Base-by-base conservation (phyloP, 495 filamentous ascomycete species). In the Margaritispora aquatica region DNA sequence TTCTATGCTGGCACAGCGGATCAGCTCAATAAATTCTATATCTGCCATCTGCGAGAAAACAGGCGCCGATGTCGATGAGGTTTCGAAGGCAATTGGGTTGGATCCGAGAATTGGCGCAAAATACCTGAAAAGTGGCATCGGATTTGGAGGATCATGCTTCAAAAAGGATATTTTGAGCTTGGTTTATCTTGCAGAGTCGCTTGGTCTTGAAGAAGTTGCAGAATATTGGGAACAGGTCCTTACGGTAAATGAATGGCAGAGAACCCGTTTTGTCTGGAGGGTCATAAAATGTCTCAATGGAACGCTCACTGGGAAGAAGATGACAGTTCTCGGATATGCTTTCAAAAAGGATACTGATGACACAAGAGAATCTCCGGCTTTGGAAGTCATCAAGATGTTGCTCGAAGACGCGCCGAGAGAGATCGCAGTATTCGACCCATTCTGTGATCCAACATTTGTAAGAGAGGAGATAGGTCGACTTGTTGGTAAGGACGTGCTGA, bases 301-400 rank as follows among this genome's bases (percentile, higher is more conserved):
- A 55, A 88, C 84, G 4, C 74, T 92, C 0, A 77, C 79, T 1
- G 80, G 80, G 19, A 91, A 90, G 71, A 90, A 88, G 67, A 75
- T 93, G 23, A 80, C 86, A 1, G 67, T 93, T 3, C 77, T 95
- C 1, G 90, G 90, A 0, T 92, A 86, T 63, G 84, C 89, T 1
- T 95, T 89, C 73, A 93, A 95, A 75, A 88, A 90, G 66, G 77
- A 89, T 62, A 93, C 89, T 1, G 82, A 83, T 13, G 89, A 95
- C 69, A 88, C 85, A 5, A 79, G 90, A 8, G 88, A 91, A 68
- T 84, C 82, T 47, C 79, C 86, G 1, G 84, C 89, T 0, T 78
- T 90, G 57, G 73, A 26, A 15, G 81, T 82, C 26, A 77, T 93
- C 50, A 81, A 91, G 63, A 81, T 77, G 49, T 74, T 77, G 20